Base-by-base conservation (phyloP, 1,139 yeast species). In the Yamadazyma aaseri region DNA sequence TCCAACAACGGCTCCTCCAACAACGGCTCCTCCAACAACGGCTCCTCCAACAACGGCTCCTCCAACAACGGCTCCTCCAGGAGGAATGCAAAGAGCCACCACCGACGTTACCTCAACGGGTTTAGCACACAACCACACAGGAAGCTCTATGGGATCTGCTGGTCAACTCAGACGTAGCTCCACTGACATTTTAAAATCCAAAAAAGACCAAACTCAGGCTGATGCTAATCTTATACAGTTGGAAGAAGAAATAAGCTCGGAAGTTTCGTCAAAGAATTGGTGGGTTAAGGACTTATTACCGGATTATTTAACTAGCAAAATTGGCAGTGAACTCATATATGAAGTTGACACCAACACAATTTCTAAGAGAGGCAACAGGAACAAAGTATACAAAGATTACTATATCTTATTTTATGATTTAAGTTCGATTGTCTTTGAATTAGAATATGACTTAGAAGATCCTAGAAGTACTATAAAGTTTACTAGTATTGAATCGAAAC, bases 331-430 rank as follows among this genome's bases (percentile, higher is more conserved):
- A 25, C 55, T 76, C 34, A 60, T 75, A 9, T 79, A 61, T 56
- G 96, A 87, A 53, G 73, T 80, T 17, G 96, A 87, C 34, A 75
- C 78, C 15, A 63, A 72, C 38, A 54, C 59, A 13, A 60, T 81
- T 10, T 48, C 49, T 11, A 84, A 82, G 51, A 76, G 96, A 45
- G 78, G 79, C 9, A 76, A 77, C 16, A 63, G 74, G 29, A 49
- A 48, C 4, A 58, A 79, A 32, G 60, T 69, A 5, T 70, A 76
- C 40, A 71, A 82, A 38, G 92, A 85, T 44, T 80, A 83, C 47
- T 87, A 86, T 55, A 69, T 89, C 12, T 58, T 89, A 29, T 84
- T 81, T 54, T 78, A 76, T 41, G 95, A 86, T 53, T 79, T 83
- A 45, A 75, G 92, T 2, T 89, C 84, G 49, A 65, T 82, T 12